A percentile compares a stretch with the other conserved stretches of the same genome.
phyloP scores from a whole-genome alignment of 2,329 filamentous ascomycete species.

The Claviceps sp. region DNA sequence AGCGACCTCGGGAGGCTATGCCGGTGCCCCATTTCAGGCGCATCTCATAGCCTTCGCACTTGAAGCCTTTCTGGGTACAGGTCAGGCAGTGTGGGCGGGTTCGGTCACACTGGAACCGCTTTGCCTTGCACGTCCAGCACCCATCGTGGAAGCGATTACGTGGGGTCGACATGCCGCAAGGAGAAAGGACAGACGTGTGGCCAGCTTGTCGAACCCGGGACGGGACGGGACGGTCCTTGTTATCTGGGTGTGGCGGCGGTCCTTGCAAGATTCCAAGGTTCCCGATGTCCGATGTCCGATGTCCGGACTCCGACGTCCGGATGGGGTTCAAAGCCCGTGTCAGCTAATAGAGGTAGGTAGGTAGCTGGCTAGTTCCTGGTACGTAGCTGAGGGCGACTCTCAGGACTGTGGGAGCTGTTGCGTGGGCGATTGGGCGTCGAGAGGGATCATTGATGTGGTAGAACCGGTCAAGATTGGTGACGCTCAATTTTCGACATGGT shows the following conservation, averaged over 20 bases:
- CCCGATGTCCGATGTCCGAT: too few species aligned
- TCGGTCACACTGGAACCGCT: constrained; percentile 2
- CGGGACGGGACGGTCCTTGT: neutral
- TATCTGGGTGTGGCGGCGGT: too few species aligned
- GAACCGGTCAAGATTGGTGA: neutral
- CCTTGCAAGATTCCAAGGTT: too few species aligned
- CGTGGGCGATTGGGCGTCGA: neutral
- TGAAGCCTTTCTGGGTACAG: constrained; percentile 1
- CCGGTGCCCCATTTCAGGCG: constrained; percentile 4
- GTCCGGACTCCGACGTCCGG: too few species aligned
- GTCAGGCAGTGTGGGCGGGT: constrained; percentile 1
- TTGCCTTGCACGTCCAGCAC: constrained; percentile 4
- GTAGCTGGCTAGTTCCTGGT: neutral
- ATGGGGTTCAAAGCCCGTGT: neutral
- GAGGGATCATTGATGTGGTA: neutral
- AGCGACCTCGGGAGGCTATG: constrained; percentile 2
- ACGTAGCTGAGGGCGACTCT: neutral
- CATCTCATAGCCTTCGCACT: constrained; percentile 2
- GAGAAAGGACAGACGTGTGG: neutral
- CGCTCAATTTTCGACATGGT: neutral
- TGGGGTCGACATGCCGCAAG: constrained; percentile 3
- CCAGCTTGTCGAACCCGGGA: neutral
- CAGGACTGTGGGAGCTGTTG: too few species aligned
- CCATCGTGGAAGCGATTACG: constrained; percentile 4
- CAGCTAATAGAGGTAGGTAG: neutral